These are phyloP conservation scores for Epichloe hybrida DNA, from an alignment of 2,329 filamentous ascomycete species.

Conservation along the genomic window DNA sequence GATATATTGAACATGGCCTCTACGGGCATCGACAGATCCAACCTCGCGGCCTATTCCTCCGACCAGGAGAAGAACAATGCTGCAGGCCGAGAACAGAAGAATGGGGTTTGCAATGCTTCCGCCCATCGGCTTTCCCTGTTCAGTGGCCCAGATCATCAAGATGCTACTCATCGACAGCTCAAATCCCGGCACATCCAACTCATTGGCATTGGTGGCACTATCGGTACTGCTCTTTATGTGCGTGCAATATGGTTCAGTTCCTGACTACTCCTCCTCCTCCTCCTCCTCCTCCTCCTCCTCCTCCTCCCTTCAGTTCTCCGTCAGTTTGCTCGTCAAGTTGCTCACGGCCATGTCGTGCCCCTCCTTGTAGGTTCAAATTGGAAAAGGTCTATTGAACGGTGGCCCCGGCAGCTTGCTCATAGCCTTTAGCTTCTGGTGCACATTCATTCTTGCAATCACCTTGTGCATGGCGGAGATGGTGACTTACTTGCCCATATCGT, in stretches of 20 bases:
- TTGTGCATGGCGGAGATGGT: conserved; percentile 62
- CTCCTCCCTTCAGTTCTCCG: not conserved
- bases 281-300: not conserved
- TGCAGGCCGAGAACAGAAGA: not conserved
- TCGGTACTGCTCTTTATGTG: conserved; percentile 48
- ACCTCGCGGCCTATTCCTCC: conserved; percentile 12
- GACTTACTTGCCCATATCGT: conserved; percentile 62
- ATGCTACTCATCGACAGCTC: conserved; percentile 37
- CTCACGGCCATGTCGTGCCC: conserved; percentile 8
- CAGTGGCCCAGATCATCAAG: conserved; percentile 11
- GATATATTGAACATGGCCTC: conserved; percentile 9
- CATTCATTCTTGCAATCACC: conserved; percentile 46
- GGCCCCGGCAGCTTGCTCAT: conserved; percentile 45
- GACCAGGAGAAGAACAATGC: conserved; percentile 9
- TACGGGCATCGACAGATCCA: conserved; percentile 8
- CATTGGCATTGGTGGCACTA: conserved; percentile 51
- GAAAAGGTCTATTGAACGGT: conserved; percentile 41
- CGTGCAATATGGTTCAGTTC: conserved; percentile 7
- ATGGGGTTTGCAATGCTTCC: not conserved
- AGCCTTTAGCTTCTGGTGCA: conserved; percentile 49
- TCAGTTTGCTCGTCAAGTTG: conserved; percentile 5
- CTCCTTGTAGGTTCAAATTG: conserved; percentile 36
- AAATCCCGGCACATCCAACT: conserved; percentile 45
- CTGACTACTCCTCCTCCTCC: not conserved
- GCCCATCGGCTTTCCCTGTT: conserved; percentile 8